Base-by-base conservation (phyloP, 2,329 filamentous ascomycete species). In the Ustulina deusta region DNA sequence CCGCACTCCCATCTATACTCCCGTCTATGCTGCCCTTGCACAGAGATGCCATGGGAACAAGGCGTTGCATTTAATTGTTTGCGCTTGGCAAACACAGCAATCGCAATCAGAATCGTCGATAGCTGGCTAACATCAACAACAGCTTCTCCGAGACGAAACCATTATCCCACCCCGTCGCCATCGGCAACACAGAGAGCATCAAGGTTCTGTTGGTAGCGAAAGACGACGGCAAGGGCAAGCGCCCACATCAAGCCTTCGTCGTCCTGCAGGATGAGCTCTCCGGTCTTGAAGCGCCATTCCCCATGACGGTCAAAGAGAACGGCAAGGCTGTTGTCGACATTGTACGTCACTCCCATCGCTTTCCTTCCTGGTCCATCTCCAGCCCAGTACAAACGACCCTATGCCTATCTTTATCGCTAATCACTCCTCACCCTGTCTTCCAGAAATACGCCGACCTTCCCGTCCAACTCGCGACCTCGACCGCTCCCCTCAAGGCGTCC, bases 211-310 rank as follows among this genome's bases (percentile, higher is more conserved):
- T 99, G 75, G 97, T 93, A 38, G 87, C 93, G 9, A 91, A 91
- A 78, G 93, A 97, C 76, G 90, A 88, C 77, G 89, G 90, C 81
- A 90, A 89, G 74, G 86, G 88, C 54, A 95, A 94, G 85, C 89
- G 92, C 72, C 93, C 96, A 74, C 96, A 99, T 81, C 96, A 99
- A 82, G 94, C 94, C 6, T 97, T 97, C 83, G 85, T 99, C 61
- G 86, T 96, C 17, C 81, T 99, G 65, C 90, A 88, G 74, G 94
- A 98, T 74, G 83, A 86, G 11, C 83, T 85, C 13, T 90, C 90
- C 11, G 93, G 93, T 40, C 84, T 99, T 54, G 94, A 98, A 80
- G 90, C 94, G 27, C 94, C 94, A 0, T 97, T 95, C 76, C 89
- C 94, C 1, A 86, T 99, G 74, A 90, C 83, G 11, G 83, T 97